Evolutionary conservation across 2,329 filamentous ascomycete species (phyloP), one percentile per base, ranked within the genome.

Genomic region (Aspergillus brunneoviolaceus): DNA sequence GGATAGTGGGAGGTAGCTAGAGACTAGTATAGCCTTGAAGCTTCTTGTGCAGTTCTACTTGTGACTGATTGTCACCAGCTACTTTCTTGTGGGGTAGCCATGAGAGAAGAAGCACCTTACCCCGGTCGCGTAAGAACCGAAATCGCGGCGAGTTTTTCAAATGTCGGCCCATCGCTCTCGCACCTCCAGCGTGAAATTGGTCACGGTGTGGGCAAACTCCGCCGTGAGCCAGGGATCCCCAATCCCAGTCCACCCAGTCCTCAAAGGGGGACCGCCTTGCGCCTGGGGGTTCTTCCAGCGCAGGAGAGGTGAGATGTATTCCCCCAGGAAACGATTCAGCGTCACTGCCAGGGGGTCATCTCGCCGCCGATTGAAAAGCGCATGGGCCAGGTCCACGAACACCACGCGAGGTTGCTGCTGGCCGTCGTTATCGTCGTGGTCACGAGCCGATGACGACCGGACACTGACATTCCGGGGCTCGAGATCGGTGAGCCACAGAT

Each of bases 191-290:
- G 61, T 70, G 39, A 68, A 69, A 3, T 19, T 57, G 49, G 59
- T 23, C 52, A 55, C 57, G 42, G 63, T 68, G 27, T 68, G 56
- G 7, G 53, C 59, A 61, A 63, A 70, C 50, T 70, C 66, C 11
- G 49, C 54, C 58, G 66, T 51, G 7, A 69, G 31, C 67, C 63
- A 70, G 19, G 57, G n/a, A 49, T 62, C 49, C 62, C 57, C 19
- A 68, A 16, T 67, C 65, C 67, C 66, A 69, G 51, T 70, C 65
- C 60, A 69, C 59, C 65, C 66, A 70, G 10, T 65, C 57, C 42
- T 29, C 23, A 39, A 66, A 68, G 31, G 60, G 21, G 31, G 35
- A 27, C 23, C 19, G 21, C 49, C 27, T 39, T 54, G 11, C 19
- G n/a, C 27, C 27, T 52, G 19, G 21, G 10, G 27, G 19, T 56